Evolutionary conservation across 1,284 basidiomycete genomes (phyloP), one percentile per base, ranked within the genome.

Genomic region (Cryptococcus sp.): DNA sequence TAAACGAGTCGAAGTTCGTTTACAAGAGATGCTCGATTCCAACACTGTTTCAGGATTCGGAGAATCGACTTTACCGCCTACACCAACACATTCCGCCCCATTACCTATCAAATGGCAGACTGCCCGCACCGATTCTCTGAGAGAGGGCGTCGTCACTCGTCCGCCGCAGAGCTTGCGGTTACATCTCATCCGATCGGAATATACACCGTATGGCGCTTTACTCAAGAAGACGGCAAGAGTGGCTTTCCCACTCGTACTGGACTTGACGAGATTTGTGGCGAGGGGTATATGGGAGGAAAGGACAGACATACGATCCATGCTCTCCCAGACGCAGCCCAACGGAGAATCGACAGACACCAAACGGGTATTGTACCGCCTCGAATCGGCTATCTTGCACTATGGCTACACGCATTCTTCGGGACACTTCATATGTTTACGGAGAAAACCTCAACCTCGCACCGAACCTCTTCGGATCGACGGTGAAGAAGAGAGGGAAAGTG

Each of bases 361-460:
- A 29, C 81, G 86, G 46, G 86, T 84, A 13, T 79, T 93, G 38
- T 96, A 95, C 75, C 84, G 89, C 39, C 84, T 96, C 26, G 78
- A 86, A 3, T 86, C 89, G 11, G 85, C 90, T 26, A 91, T 96
- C 10, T 90, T 91, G 66, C 93, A 96, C 78, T 93, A 87, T 72
- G 93, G 93, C 19, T 76, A 74, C 55, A 85, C 86, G 58, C 91
- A 94, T 70, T 87, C 86, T 6, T 93, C 89, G 69, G 93, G 93
- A 1, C 93, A 96, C 75, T 96, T 93, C 72, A 84, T 95, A 61
- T 91, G 89, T 63, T 93, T 86, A 74, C 82, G 93, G n/a, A 82
- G 93, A 40, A 88, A 88, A 75, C 91, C 91, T 0, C 54, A 43
- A 6, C 55, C 53, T 22, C 38, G 46, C 5, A n/a, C 26, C 34